Evolutionary conservation across 139 green algal genomes (phyloP).

Genomic region (Prasinococcaceae sp.): DNA sequence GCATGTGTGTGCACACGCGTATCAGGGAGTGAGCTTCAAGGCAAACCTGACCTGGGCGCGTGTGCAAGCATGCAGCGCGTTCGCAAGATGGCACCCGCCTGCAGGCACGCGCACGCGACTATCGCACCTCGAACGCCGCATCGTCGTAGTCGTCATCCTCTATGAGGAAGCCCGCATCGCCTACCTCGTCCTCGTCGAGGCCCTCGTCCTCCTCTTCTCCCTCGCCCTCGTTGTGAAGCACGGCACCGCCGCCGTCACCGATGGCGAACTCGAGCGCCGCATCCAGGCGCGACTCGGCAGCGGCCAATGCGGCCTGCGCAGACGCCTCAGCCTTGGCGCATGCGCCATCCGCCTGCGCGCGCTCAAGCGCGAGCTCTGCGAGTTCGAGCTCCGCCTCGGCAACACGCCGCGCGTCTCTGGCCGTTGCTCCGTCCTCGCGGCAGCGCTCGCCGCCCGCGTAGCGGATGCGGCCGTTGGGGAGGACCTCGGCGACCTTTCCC

Average conservation of each 20-base stretch:
- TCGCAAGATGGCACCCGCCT: too few species aligned
- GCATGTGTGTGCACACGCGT: too few species aligned
- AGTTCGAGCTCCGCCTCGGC: background rate
- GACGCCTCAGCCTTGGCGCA: background rate
- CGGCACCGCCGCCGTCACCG: too few species aligned
- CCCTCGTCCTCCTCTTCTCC: slow-evolving; percentile 7
- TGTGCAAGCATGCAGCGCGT: too few species aligned
- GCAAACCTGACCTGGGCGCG: too few species aligned
- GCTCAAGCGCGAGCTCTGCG: background rate
- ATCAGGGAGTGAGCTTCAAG: too few species aligned
- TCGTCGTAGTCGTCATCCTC: slow-evolving; percentile 5
- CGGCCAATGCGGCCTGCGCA: background rate
- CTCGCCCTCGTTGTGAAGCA: slow-evolving; percentile 5
- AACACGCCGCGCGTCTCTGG: background rate
- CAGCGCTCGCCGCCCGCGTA: slow-evolving; percentile 5
- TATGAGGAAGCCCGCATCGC: too few species aligned
- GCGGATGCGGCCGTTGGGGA: slow-evolving; percentile 14
- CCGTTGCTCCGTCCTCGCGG: background rate
- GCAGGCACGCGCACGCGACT: too few species aligned
- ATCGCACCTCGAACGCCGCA: too few species aligned
- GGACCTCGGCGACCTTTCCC: background rate
- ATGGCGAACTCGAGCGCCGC: background rate
- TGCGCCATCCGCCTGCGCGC: background rate
- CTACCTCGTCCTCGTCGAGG: slow-evolving; percentile 2
- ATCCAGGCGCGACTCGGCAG: slow-evolving; percentile 1